Evolutionary conservation across 495 filamentous ascomycete species (phyloP).

Genomic region (Lepidopterella palustris): DNA sequence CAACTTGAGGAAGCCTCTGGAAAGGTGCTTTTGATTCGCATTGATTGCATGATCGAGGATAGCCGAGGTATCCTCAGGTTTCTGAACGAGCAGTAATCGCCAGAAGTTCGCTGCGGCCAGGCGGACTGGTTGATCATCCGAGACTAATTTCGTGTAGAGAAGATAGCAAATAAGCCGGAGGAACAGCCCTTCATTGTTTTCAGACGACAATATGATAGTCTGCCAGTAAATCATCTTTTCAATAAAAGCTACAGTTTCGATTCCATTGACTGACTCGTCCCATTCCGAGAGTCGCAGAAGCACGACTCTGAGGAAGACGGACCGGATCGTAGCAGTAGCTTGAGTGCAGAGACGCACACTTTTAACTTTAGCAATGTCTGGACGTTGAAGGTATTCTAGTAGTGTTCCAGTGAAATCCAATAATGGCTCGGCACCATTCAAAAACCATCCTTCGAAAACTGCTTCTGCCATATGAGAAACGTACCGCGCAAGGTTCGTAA

Average conservation of each 20-base stretch:
- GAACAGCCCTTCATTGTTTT: slow-evolving; percentile 67
- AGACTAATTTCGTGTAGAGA: slow-evolving; percentile 76
- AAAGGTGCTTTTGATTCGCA: slow-evolving; percentile 63
- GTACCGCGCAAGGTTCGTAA: slow-evolving; percentile 80
- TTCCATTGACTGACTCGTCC: slow-evolving; percentile 54
- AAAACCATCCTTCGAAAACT: slow-evolving; percentile 92
- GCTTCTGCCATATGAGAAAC: slow-evolving; percentile 75
- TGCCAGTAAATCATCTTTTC: slow-evolving; percentile 93
- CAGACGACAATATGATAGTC: slow-evolving; percentile 71
- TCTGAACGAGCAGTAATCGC: slow-evolving; percentile 88
- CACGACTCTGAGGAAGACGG: slow-evolving; percentile 66
- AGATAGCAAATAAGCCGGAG: slow-evolving; percentile 82
- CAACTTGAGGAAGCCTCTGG: slow-evolving; percentile 72
- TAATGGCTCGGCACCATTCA: slow-evolving; percentile 71
- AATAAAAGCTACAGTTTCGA: slow-evolving; percentile 60
- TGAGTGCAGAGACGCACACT: slow-evolving; percentile 82
- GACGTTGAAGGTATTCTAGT: slow-evolving; percentile 80
- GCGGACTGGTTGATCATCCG: slow-evolving; percentile 56
- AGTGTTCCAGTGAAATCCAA: slow-evolving; percentile 83
- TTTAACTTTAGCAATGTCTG: slow-evolving; percentile 73
- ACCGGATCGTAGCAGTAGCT: slow-evolving; percentile 64
- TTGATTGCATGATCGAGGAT: slow-evolving; percentile 63
- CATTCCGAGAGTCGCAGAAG: slow-evolving; percentile 79
- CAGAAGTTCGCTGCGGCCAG: slow-evolving; percentile 74
- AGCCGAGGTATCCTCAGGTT: slow-evolving; percentile 70